Percentiles rank a stretch among this genome's conserved stretches.
phyloP scores from a whole-genome alignment of 441 rosid genomes.

The Populus hybrid region DNA sequence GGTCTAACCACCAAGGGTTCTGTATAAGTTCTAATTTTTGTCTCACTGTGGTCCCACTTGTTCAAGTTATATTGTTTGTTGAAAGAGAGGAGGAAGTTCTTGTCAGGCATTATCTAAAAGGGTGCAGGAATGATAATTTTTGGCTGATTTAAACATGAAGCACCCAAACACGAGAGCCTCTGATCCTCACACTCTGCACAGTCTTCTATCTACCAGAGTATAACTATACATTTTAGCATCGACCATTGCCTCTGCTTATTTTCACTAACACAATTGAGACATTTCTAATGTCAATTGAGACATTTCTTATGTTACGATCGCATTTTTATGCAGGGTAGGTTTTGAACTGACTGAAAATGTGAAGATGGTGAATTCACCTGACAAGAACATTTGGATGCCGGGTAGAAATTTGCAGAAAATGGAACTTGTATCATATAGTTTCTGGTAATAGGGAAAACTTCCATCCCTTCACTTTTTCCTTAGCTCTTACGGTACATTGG shows the following conservation, averaged over 20 bases:
- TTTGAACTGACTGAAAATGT: conserved; percentile 35
- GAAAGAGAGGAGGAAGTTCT: not conserved
- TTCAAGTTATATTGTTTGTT: not conserved
- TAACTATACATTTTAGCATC: not conserved
- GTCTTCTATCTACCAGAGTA: not conserved
- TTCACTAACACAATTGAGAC: not conserved
- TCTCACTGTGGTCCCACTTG: not conserved
- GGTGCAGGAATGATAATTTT: not conserved
- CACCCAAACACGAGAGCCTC: not conserved
- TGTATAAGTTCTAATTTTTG: too few species aligned
- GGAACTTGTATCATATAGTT: conserved; percentile 39
- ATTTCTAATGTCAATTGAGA: not conserved
- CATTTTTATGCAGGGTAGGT: conserved; percentile 37
- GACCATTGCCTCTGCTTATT: not conserved
- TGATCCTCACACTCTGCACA: not conserved
- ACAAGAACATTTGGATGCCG: conserved; percentile 23
- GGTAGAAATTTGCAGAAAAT: conserved; percentile 30
- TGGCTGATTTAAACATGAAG: not conserved
- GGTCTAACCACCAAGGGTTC: not conserved
- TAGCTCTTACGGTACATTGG: conserved; percentile 25
- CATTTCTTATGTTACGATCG: not conserved
- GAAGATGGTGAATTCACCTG: conserved; percentile 43
- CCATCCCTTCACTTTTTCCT: conserved; percentile 5
- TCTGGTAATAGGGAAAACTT: conserved; percentile 24
- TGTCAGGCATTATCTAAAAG: not conserved